Conservation (phyloP, 176 grass and related monocot species). For the Aegilops bicornis region DNA sequence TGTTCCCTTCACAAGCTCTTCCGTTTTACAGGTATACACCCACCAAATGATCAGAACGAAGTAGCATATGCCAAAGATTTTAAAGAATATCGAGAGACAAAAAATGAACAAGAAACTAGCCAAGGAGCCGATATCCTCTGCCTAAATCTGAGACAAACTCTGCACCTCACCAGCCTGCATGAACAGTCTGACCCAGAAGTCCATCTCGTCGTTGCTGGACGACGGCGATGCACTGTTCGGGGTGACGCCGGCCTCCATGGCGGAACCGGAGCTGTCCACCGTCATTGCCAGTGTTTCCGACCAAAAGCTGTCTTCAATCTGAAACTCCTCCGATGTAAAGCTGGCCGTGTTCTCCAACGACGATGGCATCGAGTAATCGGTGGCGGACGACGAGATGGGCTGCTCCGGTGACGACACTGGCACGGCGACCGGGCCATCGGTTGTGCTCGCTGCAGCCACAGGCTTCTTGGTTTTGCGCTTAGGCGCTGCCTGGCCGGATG, state of each 20-base stretch:
- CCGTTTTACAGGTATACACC: slow-evolving; percentile 13
- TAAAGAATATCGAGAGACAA: slow-evolving; percentile 35
- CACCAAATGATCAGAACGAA: not conserved
- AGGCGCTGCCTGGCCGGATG: not conserved
- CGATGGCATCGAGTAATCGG: slow-evolving; percentile 34
- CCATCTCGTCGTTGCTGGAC: slow-evolving; percentile 49
- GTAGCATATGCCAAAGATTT: slow-evolving; percentile 23
- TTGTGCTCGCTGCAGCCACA: not conserved
- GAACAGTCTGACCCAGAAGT: slow-evolving; percentile 76
- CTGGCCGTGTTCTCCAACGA: slow-evolving; percentile 42
- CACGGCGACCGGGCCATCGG: not conserved
- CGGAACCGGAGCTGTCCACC: slow-evolving; percentile 5
- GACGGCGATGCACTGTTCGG: not conserved
- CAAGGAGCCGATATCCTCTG: not conserved
- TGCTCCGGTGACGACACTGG: slow-evolving; percentile 41
- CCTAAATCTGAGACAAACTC: slow-evolving; percentile 49
- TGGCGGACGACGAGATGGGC: slow-evolving; percentile 28
- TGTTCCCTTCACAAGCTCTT: not conserved
- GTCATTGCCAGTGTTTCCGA: slow-evolving; percentile 56
- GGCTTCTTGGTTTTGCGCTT: slow-evolving; percentile 34
- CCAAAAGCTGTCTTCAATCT: slow-evolving; percentile 80
- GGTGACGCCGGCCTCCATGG: not conserved
- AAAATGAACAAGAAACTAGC: slow-evolving; percentile 7
- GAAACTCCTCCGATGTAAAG: slow-evolving; percentile 45
- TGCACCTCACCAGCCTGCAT: slow-evolving; percentile 60